Base-by-base conservation (phyloP, 2,329 filamentous ascomycete genomes). In the Neofusicoccum umdonicola region DNA sequence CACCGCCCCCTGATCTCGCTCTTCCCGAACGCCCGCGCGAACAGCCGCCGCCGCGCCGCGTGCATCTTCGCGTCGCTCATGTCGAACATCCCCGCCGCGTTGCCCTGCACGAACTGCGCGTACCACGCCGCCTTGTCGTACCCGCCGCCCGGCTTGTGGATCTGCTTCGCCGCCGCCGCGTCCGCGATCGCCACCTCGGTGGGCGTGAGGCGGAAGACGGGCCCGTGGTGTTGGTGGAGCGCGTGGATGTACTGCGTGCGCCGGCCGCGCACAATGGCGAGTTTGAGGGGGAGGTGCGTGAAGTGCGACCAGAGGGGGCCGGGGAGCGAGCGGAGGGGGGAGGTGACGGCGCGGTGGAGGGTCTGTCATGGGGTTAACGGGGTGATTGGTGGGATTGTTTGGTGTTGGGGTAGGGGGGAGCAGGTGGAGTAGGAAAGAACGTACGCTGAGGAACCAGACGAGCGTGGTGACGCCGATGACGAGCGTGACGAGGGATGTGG, bases 161-260 rank as follows among this genome's bases (percentile, higher is more conserved):
- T 76, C 44, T 69, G 68, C 39, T 69, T 70, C 51, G 72, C 80
- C 1, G 63, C 52, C 9, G 8, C 44, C 19, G 44, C 35, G 12
- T 60, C 63, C 15, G 45, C 22, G 48, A 62, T 11, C 2, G 63
- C 51, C 8, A 66, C 63, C 8, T 66, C 65, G 34, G 31, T 34
- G 1, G 65, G 65, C 12, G 51, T 37, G 48, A 66, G 47, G 45
- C 65, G 65, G 35, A 66, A 54, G 17, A 66, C 15, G 13, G 52
- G n/a, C 1, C 65, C 65, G 45, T 65, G 41, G 6, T 31, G 44
- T 6, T 5, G 8, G 37, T 63, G 61, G 69, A 11, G 67, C 3
- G 15, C 60, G 64, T 80, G 72, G 41, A 80, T 76, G 67, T 77
- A 77, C 58, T 77, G 74, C 45, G 77, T 74, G 2, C 78, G 73